Conservation (phyloP, 2,329 filamentous ascomycete genomes). For the Monilinia aucupariae region DNA sequence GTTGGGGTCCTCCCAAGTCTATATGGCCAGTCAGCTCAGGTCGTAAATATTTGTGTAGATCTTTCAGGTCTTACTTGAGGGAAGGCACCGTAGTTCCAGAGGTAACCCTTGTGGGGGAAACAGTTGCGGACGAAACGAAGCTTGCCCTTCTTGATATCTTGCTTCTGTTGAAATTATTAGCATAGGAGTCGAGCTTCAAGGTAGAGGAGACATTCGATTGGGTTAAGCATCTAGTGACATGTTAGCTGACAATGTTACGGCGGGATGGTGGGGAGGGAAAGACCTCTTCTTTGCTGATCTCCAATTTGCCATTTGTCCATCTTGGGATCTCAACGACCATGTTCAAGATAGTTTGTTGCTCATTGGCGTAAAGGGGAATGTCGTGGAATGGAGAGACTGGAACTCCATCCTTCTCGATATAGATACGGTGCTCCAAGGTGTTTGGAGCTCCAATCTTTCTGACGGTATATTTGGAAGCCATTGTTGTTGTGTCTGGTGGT, state of each 20-base stretch:
- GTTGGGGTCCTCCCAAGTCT: conserved; percentile 99
- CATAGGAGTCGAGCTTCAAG: not conserved
- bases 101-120: conserved; percentile 99
- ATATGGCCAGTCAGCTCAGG: conserved; percentile 20
- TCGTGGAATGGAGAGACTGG: conserved; percentile 97
- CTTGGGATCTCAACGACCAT: conserved; percentile 99
- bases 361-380: conserved; percentile 94
- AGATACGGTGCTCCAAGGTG: conserved; percentile 96
- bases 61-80: conserved; percentile 65
- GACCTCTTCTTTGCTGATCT: conserved; percentile 75
- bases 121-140: conserved; percentile 99
- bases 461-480: conserved; percentile 56
- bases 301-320: conserved; percentile 99
- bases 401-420: conserved; percentile 94
- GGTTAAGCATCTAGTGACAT: conserved; percentile 14
- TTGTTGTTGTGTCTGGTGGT: conserved; percentile 25
- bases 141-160: conserved; percentile 99
- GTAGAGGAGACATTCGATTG: conserved; percentile 12
- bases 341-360: conserved; percentile 93
- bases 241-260: not conserved
- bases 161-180: conserved; percentile 50
- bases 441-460: conserved; percentile 86
- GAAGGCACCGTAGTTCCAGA: conserved; percentile 99
- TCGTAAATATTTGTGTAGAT: not conserved
- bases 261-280: conserved; percentile 44